phyloP scores from a whole-genome alignment of 257 asterid species.

The Penstemon newberryi region DNA sequence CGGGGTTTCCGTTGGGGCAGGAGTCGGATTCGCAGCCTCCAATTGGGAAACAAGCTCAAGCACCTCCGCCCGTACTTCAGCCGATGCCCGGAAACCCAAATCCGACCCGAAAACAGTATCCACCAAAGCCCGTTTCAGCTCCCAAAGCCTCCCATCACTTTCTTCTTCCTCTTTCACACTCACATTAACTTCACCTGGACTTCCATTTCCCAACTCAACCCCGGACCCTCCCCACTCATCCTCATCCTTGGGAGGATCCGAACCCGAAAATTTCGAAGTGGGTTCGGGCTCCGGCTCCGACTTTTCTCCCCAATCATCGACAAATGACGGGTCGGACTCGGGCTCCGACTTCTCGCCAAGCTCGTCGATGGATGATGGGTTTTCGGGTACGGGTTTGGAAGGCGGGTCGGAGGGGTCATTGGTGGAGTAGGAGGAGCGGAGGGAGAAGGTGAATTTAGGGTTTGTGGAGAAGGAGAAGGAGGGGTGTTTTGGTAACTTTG shows the following conservation, averaged over 20 bases:
- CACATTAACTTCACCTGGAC: conserved; percentile 31
- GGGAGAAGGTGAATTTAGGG: conserved; percentile 34
- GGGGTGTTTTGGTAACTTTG: conserved; percentile 26
- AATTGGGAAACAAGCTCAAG: conserved; percentile 77
- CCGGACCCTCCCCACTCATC: conserved; percentile 72
- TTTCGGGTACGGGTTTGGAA: conserved; percentile 23
- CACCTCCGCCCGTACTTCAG: conserved; percentile 84
- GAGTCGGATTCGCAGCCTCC: conserved; percentile 87
- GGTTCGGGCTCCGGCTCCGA: conserved; percentile 64
- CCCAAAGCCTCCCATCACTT: conserved; percentile 46
- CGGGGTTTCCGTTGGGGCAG: conserved; percentile 67
- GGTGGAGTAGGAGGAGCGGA: conserved; percentile 36
- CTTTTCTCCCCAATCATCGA: conserved; percentile 89
- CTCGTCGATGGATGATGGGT: conserved; percentile 60
- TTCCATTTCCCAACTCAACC: conserved; percentile 47
- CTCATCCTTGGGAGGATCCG: conserved; percentile 66
- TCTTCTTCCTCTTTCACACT: conserved; percentile 28
- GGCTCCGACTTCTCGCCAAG: conserved; percentile 80
- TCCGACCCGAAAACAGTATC: conserved; percentile 84
- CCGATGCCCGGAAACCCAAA: conserved; percentile 73
- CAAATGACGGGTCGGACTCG: conserved; percentile 46
- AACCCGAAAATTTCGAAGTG: conserved; percentile 38
- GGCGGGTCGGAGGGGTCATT: conserved; percentile 33
- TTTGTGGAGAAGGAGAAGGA: conserved; percentile 28
- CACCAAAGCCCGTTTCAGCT: conserved; percentile 64